Evolutionary conservation across 106 monocot genomes (phyloP), one percentile per base, ranked within the genome.

Genomic region (Apostasia shenzhenica): DNA sequence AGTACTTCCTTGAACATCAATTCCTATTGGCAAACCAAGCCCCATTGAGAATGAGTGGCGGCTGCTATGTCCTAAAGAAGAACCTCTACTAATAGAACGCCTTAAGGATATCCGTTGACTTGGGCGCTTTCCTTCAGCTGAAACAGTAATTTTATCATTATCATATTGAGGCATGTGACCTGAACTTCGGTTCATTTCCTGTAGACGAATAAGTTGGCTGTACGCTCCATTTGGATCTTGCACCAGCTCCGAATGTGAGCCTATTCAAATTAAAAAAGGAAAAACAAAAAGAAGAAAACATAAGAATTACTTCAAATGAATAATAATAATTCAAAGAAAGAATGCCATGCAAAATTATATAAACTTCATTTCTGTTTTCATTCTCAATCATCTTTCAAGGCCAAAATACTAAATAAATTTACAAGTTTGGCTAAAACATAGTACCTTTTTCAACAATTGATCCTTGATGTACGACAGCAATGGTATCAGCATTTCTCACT

Each of bases 401-500:
- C 26, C 26, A 26, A 26, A 26, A 26, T 26, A 26, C 26, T 26
- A 26, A 26, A 26, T 26, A 26, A 26, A 26, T 26, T 26, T 26
- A 26, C 26, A 26, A 26, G 26, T 26, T 26, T 26, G 26, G 26
- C 26, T 26, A 26, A 26, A 26, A 26, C 26, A 26, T 26, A 6
- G 10, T 52, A 77, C 81, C 81, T 76, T 76, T 72, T 56, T 81
- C 81, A 1, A 68, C 76, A 53, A 81, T 67, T 13, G 58, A 59
- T n/a, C 81, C 81, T 26, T 45, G 50, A 4, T 81, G 71, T 12
- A 81, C 55, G 10, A 81, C 72, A 48, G 67, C 64, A 42, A 81
- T 81, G 14, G 11, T 62, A 72, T 81, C 76, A 26, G 26, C 26
- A 26, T 26, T 26, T 26, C 26, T 26, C 26, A 26, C 26, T 26